Conservation (phyloP, 31 red algal species). For the Odonthalia washingtoniensis region DNA sequence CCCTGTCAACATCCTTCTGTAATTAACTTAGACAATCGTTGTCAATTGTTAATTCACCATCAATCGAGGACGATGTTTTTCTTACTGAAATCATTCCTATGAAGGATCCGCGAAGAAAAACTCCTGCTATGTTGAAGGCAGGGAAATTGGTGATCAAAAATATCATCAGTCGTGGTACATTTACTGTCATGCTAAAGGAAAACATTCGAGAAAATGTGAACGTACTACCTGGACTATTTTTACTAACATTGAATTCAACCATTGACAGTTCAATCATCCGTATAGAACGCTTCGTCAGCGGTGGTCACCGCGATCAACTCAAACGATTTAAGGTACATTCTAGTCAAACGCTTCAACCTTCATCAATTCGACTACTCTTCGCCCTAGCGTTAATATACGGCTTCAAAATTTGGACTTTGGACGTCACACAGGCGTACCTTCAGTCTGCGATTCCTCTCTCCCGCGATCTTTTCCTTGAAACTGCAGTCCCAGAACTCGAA, state of each 20-base stretch:
- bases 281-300: not conserved
- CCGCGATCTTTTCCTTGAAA: no score
- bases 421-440: no score
- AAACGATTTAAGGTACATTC: constrained; percentile 56
- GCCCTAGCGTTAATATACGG: constrained; percentile 13
- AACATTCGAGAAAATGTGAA: constrained; percentile 49
- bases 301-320: constrained; percentile 14
- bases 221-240: constrained; percentile 42
- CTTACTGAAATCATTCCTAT: constrained; percentile 46
- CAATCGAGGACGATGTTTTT: no score
- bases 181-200: no score
- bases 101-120: constrained; percentile 25
- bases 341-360: constrained; percentile 29
- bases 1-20: not conserved
- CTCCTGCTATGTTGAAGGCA: constrained; percentile 29
- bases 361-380: constrained; percentile 37
- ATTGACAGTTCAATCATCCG: not conserved
- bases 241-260: constrained; percentile 51
- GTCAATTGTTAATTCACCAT: no score
- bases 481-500: no score
- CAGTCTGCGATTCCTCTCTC: no score
- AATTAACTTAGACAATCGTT: not conserved
- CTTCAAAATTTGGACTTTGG: constrained; percentile 49
- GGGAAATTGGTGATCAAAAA: constrained; percentile 23
- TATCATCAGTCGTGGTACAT: constrained; percentile 30